Conservation (phyloP, 2,329 filamentous ascomycete species). For the Exophiala sp. region DNA sequence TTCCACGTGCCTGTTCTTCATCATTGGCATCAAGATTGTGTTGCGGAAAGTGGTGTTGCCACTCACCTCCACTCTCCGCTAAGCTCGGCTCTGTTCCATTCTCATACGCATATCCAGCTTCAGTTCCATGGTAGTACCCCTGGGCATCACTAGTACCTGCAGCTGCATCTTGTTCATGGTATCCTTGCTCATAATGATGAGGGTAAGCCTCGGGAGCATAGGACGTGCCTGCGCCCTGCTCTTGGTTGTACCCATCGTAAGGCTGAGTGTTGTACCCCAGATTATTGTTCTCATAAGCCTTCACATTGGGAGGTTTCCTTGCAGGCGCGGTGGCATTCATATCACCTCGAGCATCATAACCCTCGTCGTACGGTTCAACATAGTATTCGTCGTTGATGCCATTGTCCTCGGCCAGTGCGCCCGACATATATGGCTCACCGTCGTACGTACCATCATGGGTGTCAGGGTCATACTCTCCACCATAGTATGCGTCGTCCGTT, state of each 20-base stretch:
- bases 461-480: neutral
- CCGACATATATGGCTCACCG: conserved; percentile 4
- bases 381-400: neutral
- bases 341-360: neutral
- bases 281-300: neutral
- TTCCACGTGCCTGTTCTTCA: too few relatives aligned
- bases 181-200: neutral
- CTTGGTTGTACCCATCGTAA: neutral
- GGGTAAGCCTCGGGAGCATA: neutral
- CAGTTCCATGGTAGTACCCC: neutral
- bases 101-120: neutral
- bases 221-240: neutral
- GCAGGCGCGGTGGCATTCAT: too few relatives aligned
- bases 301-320: neutral
- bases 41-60: neutral
- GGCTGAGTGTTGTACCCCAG: neutral
- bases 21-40: too few relatives aligned
- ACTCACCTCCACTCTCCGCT: conserved; percentile 2
- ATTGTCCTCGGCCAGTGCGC: neutral
- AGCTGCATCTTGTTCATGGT: neutral
- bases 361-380: neutral
- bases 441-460: neutral
- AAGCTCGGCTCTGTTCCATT: neutral
- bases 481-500: neutral
- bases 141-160: neutral